Conservation (phyloP, 176 grass and related monocot genomes). For the Carex littledalei region DNA sequence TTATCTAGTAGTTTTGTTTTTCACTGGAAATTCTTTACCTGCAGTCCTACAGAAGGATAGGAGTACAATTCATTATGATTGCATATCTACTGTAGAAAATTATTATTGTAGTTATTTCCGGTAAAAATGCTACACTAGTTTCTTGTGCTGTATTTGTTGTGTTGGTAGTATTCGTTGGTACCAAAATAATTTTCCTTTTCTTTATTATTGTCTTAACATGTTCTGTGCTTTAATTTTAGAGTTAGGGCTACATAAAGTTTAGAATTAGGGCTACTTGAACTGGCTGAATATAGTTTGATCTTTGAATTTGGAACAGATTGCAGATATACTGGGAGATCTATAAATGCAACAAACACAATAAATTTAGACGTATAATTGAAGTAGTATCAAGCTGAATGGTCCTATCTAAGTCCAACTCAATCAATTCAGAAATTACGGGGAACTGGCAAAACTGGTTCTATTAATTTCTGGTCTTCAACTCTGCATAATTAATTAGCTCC, state of each 20-base stretch:
- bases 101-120: background rate
- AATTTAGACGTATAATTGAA: background rate
- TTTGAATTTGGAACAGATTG: background rate
- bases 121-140: background rate
- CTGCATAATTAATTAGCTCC: background rate
- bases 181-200: background rate
- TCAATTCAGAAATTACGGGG: background rate
- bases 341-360: background rate
- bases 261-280: background rate
- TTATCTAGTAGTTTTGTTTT: background rate
- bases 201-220: background rate
- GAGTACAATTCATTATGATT: background rate
- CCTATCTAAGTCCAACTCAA: background rate
- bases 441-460: background rate
- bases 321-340: background rate
- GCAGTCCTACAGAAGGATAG: background rate
- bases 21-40: background rate
- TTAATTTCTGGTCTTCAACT: background rate
- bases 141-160: background rate
- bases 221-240: background rate
- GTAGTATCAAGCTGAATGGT: background rate
- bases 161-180: background rate
- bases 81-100: background rate
- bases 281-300: background rate
- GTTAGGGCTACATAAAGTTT: background rate